Base-by-base conservation (phyloP, 768 basidiomycete genomes). In the Trametes meyenii region DNA sequence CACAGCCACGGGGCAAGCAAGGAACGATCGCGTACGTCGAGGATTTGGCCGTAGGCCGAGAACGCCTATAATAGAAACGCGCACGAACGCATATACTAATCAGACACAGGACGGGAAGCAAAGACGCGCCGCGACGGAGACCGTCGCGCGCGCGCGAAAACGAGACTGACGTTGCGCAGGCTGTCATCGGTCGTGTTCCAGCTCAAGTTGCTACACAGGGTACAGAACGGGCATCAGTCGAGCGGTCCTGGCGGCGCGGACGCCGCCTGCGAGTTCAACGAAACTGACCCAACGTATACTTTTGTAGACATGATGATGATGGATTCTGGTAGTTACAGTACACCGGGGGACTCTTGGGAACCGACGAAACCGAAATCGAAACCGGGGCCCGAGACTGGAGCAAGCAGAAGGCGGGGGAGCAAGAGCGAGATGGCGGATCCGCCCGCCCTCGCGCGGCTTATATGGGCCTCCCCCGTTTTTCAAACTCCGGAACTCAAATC, bases 101-200 rank as follows among this genome's bases (percentile, higher is more conserved):
- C 73, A 77, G 84, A 80, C 81, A 85, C 80, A 50, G 63, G 23
- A 53, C 65, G 33, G 35, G 35, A 50, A 65, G 50, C 46, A 63
- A 62, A 33, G 29, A 33, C 29, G 29, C 29, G 29, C 54, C 68
- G 63, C 61, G 58, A 62, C 62, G 63, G 45, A 19, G 44, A 40
- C 39, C 62, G 50, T 51, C 67, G 55, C 62, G 66, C 53, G 24
- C 48, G 48, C 48, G 33, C 40, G 73, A 76, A 73, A 78, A 74
- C 77, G 78, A 83, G 70, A 91, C 92, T 88, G 84, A 95, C 94
- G 80, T 86, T 77, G 77, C 89, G 88, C 69, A 97, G 84, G 59
- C 85, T 85, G 43, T 96, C 94, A 85, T 96, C 94, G 75, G 86
- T 95, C 76, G 95, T 96, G 82, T 89, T 90, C 92, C 92, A 94